phyloP scores from a whole-genome alignment of 371 early-diverging fungal species.

The Modicella reniformis region DNA sequence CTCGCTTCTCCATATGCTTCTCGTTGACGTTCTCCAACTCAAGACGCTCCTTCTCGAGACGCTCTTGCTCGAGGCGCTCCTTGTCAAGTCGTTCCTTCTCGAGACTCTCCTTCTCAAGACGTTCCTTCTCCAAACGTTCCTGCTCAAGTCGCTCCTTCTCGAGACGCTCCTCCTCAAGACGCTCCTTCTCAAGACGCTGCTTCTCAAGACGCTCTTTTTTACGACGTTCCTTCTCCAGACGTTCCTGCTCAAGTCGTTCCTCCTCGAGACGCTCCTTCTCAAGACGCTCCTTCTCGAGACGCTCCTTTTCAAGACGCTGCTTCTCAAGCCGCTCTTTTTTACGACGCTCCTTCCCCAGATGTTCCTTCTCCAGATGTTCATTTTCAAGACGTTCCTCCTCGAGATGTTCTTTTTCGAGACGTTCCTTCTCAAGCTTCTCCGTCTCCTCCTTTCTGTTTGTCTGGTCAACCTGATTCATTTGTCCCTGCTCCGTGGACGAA shows the following conservation, averaged over 20 bases:
- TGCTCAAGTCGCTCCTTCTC: conserved; percentile 11
- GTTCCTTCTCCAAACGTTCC: conserved; percentile 16
- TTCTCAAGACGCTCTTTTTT: conserved; percentile 7
- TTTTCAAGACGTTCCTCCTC: conserved; percentile 17
- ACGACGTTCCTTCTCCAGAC: neutral
- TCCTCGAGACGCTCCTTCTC: neutral
- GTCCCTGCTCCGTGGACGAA: neutral
- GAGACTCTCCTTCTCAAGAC: conserved; percentile 6
- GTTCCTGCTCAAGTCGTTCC: conserved; percentile 8
- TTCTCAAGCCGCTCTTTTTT: conserved; percentile 15
- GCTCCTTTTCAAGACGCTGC: conserved; percentile 7
- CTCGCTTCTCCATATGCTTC: conserved; percentile 15
- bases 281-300: conserved; percentile 8
- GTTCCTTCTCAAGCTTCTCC: conserved; percentile 12
- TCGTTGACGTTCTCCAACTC: conserved; percentile 14
- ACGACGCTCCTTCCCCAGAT: conserved; percentile 7
- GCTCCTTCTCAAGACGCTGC: conserved; percentile 18
- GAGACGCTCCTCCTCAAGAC: conserved; percentile 6
- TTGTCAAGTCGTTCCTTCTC: conserved; percentile 12
- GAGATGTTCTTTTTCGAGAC: conserved; percentile 4
- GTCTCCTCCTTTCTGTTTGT: neutral
- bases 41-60: conserved; percentile 19
- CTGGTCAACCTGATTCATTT: neutral
- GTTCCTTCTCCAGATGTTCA: conserved; percentile 5
- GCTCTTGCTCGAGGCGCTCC: conserved; percentile 24